phyloP scores from a whole-genome alignment of 495 filamentous ascomycete genomes.

The Thermothielavioides terrestris region DNA sequence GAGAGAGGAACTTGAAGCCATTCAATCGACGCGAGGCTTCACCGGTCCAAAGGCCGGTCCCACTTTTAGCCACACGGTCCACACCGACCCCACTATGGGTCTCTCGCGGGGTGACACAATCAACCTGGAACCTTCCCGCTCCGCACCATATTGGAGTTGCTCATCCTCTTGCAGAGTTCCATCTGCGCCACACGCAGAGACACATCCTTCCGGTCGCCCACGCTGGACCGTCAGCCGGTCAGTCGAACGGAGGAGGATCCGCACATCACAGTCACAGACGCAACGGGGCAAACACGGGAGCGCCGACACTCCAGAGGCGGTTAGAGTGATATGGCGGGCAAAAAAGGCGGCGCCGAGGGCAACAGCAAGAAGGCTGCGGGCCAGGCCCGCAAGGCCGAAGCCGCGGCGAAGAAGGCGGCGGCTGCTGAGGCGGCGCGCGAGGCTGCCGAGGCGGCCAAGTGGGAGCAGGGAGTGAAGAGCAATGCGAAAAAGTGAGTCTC shows the following conservation, averaged over 20 bases:
- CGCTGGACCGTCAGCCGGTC: not conserved
- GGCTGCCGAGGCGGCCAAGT: constrained; percentile 64
- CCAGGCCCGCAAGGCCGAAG: constrained; percentile 88
- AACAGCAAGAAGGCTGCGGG: constrained; percentile 85
- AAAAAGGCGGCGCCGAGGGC: constrained; percentile 62
- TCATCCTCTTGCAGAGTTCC: not conserved
- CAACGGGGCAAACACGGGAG: not conserved
- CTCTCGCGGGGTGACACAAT: not conserved
- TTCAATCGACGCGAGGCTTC: too few species aligned
- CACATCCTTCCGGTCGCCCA: not conserved
- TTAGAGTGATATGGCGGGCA: constrained; percentile 19
- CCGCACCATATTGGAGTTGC: not conserved
- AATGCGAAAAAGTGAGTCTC: constrained; percentile 70
- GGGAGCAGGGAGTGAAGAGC: constrained; percentile 77
- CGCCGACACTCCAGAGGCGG: not conserved
- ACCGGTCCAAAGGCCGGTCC: too few species aligned
- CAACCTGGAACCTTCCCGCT: not conserved
- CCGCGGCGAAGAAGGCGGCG: constrained; percentile 67
- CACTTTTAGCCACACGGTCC: too few species aligned
- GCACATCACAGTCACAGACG: not conserved
- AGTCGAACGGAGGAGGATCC: not conserved
- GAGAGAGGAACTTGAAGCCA: too few species aligned
- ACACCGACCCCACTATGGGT: not conserved
- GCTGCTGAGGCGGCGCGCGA: constrained; percentile 58
- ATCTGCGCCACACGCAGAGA: not conserved